These are phyloP conservation scores for Quercus variabilis DNA, from an alignment of 306 rosid species.

Conservation along the genomic window DNA sequence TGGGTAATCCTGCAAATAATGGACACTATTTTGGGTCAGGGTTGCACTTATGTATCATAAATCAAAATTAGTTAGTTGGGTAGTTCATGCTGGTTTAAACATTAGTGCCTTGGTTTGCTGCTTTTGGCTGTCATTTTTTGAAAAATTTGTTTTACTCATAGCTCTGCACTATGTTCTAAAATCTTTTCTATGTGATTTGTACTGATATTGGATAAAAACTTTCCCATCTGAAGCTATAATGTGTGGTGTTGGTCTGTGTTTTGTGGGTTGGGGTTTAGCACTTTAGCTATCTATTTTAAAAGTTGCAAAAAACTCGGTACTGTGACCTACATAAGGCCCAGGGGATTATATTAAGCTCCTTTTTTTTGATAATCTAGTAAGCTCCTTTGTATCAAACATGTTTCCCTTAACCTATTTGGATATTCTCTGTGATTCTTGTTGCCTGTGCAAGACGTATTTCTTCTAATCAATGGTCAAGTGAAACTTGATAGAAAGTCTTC, in stretches of 20 bases:
- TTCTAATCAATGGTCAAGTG: slow-evolving; percentile 18
- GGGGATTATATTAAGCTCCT: slow-evolving; percentile 4
- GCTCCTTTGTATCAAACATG: background rate
- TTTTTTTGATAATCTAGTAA: background rate
- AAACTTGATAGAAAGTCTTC: slow-evolving; percentile 1
- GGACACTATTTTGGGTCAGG: background rate
- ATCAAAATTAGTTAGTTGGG: background rate
- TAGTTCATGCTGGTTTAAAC: background rate
- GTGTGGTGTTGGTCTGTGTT: background rate
- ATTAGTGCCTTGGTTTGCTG: background rate
- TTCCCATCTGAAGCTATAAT: background rate
- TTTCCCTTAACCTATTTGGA: background rate
- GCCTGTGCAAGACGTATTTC: slow-evolving; percentile 12
- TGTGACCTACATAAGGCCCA: background rate
- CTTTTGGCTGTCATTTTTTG: slow-evolving; percentile 2
- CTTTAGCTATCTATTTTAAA: background rate
- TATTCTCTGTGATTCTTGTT: slow-evolving; percentile 21
- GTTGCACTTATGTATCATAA: background rate
- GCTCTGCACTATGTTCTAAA: background rate
- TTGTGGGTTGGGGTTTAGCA: background rate
- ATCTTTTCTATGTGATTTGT: slow-evolving; percentile 2
- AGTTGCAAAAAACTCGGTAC: slow-evolving; percentile 8
- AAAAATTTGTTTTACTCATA: slow-evolving; percentile 11
- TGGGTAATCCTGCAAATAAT: background rate
- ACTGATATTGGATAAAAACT: slow-evolving; percentile 8